Conservation (phyloP, 2,329 filamentous ascomycete genomes). For the Colletotrichum godetiae region DNA sequence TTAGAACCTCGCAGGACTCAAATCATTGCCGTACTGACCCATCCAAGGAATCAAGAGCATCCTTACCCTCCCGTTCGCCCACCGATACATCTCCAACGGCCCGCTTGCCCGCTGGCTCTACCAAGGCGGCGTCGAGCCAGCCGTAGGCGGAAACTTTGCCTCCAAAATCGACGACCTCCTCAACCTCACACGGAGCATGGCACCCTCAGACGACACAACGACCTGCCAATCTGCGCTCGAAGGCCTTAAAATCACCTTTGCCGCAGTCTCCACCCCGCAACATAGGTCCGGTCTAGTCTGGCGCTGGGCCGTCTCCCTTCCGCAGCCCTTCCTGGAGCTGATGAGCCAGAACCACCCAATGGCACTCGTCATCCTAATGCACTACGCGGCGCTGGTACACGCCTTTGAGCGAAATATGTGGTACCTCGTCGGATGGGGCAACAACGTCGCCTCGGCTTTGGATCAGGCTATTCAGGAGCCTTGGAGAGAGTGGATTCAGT, state of each 20-base stretch:
- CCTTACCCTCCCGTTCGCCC: conserved; percentile 23
- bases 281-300: conserved; percentile 32
- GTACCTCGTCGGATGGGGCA: conserved; percentile 30
- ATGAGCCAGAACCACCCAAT: conserved; percentile 33
- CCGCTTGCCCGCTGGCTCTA: conserved; percentile 31
- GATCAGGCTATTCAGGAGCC: conserved; percentile 32
- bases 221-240: conserved; percentile 32
- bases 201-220: conserved; percentile 25
- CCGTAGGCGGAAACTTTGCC: conserved; percentile 9
- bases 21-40: neutral
- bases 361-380: conserved; percentile 37
- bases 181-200: conserved; percentile 31
- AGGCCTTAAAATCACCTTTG: conserved; percentile 27
- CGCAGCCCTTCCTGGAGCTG: conserved; percentile 35
- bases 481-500: conserved; percentile 31
- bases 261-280: conserved; percentile 16
- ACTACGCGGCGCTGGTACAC: conserved; percentile 36
- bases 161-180: conserved; percentile 29
- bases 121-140: conserved; percentile 27
- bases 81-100: conserved; percentile 24
- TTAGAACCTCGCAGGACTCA: neutral
- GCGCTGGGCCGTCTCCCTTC: conserved; percentile 37
- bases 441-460: conserved; percentile 14
- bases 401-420: conserved; percentile 31
- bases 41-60: conserved; percentile 34